Base-by-base conservation (phyloP, 1,284 basidiomycete species). In the Ceratobasidium sp. region DNA sequence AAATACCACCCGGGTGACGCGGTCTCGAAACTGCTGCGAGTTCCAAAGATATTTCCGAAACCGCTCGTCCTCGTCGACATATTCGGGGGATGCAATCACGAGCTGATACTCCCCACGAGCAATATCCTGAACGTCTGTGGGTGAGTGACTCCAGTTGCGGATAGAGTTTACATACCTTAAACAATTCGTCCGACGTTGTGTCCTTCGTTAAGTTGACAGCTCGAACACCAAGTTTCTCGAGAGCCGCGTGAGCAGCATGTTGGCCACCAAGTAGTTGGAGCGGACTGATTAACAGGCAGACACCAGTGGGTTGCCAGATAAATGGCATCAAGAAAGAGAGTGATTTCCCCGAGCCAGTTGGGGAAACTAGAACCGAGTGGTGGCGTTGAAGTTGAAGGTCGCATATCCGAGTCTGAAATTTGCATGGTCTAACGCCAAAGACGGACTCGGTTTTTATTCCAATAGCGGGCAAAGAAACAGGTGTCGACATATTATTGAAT, bases 331-430 rank as follows among this genome's bases (percentile, higher is more conserved):
- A 33, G 23, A 77, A 69, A 7, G 75, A 23, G n/a, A 76, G 23
- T 9, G 61, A 76, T 28, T 76, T 66, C 33, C 73, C 73, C 28
- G 73, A 64, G 28, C 73, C 66, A 46, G n/a, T n/a, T n/a, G n/a
- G n/a, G n/a, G n/a, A n/a, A n/a, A n/a, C n/a, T n/a, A n/a, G n/a
- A n/a, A n/a, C n/a, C n/a, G n/a, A n/a, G n/a, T n/a, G n/a, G n/a
- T n/a, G n/a, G n/a, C n/a, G n/a, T n/a, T n/a, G n/a, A n/a, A n/a
- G n/a, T n/a, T n/a, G n/a, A n/a, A n/a, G n/a, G n/a, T n/a, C n/a
- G n/a, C n/a, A n/a, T n/a, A n/a, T n/a, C n/a, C n/a, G n/a, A n/a
- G n/a, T n/a, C n/a, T n/a, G n/a, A n/a, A n/a, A n/a, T n/a, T n/a
- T n/a, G n/a, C n/a, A n/a, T n/a, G n/a, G n/a, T n/a, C n/a, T n/a